Base-by-base conservation (phyloP, 2,329 filamentous ascomycete species). In the Volutella citrinella region DNA sequence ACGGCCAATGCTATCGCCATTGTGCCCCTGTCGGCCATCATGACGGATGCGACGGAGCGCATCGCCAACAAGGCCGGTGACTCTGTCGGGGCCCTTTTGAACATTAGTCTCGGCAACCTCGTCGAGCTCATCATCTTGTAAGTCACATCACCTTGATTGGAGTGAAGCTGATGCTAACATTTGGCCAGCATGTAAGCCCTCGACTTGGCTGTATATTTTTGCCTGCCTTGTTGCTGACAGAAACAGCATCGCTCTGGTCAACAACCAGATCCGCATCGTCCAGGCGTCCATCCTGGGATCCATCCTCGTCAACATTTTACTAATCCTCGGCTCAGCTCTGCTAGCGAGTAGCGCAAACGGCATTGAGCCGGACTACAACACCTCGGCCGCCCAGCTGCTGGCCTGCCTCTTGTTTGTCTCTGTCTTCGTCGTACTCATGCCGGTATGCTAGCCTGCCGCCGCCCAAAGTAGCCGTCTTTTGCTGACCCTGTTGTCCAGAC, bases 251-350 rank as follows among this genome's bases (percentile, higher is more conserved):
- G 65, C 66, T 1, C 49, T 69, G 20, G 55, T 57, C 27, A 66
- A 69, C 58, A 69, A 84, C 54, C 80, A 88, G 53, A 84, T 88
- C 30, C 71, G 77, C 18, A 83, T 89, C 39, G 84, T 89, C 13
- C 83, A 88, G 56, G 84, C 84, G 7, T 87, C 84, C 0, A 68
- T 89, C 24, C 68, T 89, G 12, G 85, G 84, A 14, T 88, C 84
- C 2, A 85, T 89, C 36, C 65, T 89, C n/a, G 81, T 85, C 35
- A 89, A 89, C 50, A 59, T 89, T 28, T 66, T 89, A 5, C 68
- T 87, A 24, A 87, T 88, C 45, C 67, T 89, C 30, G 84, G 85
- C 42, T 87, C 87, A 75, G 80, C 81, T 21, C 84, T 89, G 46
- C 60, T 87, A 3, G 65, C 84, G 6, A 83, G 82, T 43, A 83